These are phyloP conservation scores for Termitomyces sp. DNA, from an alignment of 768 basidiomycete species.

Conservation along the genomic window DNA sequence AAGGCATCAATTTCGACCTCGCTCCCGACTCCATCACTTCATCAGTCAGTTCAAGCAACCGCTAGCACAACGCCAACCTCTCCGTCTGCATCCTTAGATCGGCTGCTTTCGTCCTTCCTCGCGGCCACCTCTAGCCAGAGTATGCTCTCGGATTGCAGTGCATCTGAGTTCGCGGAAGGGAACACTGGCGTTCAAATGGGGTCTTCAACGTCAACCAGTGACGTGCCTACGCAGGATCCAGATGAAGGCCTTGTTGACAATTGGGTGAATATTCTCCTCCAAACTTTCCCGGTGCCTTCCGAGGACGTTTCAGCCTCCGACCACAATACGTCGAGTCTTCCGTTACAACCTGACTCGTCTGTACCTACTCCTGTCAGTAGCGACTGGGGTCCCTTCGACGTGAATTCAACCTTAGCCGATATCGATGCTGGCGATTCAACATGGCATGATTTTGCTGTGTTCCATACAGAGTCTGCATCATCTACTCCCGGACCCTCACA, in stretches of 20 bases:
- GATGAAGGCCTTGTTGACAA: conserved; percentile 41
- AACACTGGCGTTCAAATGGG: conserved; percentile 4
- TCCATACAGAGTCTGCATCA: neutral
- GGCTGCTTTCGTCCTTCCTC: conserved; percentile 34
- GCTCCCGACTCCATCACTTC: neutral
- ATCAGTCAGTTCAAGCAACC: neutral
- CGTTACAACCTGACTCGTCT: conserved; percentile 2
- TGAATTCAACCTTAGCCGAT: conserved; percentile 3
- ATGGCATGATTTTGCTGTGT: conserved; percentile 7
- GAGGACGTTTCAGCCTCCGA: conserved; percentile 19
- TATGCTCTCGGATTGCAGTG: neutral
- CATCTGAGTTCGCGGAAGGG: neutral
- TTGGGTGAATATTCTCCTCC: conserved; percentile 48
- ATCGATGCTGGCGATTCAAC: conserved; percentile 1
- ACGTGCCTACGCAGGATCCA: conserved; percentile 10
- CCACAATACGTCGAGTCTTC: conserved; percentile 3
- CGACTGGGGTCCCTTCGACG: conserved; percentile 13
- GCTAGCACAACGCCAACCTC: conserved; percentile 1
- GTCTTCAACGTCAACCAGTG: neutral
- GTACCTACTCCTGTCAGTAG: neutral
- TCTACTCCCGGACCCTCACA: neutral
- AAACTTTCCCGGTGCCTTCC: conserved; percentile 33
- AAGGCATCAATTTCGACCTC: neutral
- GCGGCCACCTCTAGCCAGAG: conserved; percentile 19
- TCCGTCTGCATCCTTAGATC: conserved; percentile 28